phyloP scores from a whole-genome alignment of 2,329 filamentous ascomycete genomes.

The Gaeumannomyces tritici region DNA sequence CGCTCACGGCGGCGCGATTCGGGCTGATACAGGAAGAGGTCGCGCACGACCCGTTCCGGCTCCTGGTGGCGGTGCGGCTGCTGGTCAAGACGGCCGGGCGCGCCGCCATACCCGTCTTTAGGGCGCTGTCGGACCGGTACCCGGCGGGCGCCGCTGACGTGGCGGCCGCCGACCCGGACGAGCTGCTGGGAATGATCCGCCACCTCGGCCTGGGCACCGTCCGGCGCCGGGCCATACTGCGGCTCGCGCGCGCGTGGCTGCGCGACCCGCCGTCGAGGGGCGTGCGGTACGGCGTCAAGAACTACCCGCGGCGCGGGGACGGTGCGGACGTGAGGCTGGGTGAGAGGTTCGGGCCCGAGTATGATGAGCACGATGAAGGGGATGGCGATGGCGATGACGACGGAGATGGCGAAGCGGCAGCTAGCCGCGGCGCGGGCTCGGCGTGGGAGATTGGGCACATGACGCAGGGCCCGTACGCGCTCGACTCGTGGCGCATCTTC shows the following conservation, averaged over 20 bases:
- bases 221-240: constrained; percentile 58
- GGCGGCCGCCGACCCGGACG: constrained; percentile 41
- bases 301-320: constrained; percentile 27
- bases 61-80: constrained; percentile 76
- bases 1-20: constrained; percentile 52
- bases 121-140: constrained; percentile 56
- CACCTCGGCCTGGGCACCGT: constrained; percentile 63
- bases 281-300: constrained; percentile 41
- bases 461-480: constrained; percentile 70
- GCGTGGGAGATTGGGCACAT: constrained; percentile 82
- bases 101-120: constrained; percentile 67
- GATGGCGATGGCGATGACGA: constrained; percentile 1
- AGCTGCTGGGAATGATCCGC: constrained; percentile 53
- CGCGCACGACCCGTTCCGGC: constrained; percentile 63
- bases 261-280: constrained; percentile 49
- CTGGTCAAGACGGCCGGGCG: constrained; percentile 71
- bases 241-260: constrained; percentile 61
- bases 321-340: constrained; percentile 18
- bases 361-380: constrained; percentile 6
- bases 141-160: constrained; percentile 50
- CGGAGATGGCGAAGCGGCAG: constrained; percentile 16
- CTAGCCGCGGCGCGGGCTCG: constrained; percentile 18
- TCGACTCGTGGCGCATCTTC: constrained; percentile 91
- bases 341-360: constrained; percentile 17
- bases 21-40: constrained; percentile 80